These are phyloP conservation scores for Apophysomyces sp. DNA, from an alignment of 371 early-diverging fungal genomes.

Conservation along the genomic window DNA sequence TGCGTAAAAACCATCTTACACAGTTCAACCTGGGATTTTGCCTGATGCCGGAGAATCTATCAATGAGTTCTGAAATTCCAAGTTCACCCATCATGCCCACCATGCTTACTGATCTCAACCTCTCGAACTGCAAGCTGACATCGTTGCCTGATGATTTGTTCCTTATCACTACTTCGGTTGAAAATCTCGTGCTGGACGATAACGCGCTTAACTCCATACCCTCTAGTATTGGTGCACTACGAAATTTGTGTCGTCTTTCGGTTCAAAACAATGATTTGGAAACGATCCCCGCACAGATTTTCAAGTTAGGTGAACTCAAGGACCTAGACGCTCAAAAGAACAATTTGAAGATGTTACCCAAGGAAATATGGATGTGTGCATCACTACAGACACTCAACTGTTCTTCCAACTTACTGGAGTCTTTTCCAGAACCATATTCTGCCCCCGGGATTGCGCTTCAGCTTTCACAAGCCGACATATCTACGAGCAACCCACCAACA, in stretches of 20 bases:
- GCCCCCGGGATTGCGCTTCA: conserved; percentile 16
- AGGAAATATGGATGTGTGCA: conserved; percentile 85
- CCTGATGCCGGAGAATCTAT: not conserved
- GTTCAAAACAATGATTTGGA: conserved; percentile 76
- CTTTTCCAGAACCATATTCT: conserved; percentile 37
- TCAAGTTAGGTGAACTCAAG: conserved; percentile 32
- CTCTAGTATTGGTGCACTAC: conserved; percentile 55
- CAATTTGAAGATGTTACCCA: conserved; percentile 72
- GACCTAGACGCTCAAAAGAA: conserved; percentile 52
- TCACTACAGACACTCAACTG: conserved; percentile 68
- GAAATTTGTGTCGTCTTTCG: conserved; percentile 55
- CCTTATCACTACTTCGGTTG: conserved; percentile 50
- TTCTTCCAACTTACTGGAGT: conserved; percentile 73
- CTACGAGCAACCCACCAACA: not conserved
- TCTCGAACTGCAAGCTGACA: conserved; percentile 72
- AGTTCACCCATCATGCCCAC: conserved; percentile 10
- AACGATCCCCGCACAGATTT: conserved; percentile 39
- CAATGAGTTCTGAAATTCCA: conserved; percentile 3
- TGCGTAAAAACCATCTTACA: conserved; percentile 60
- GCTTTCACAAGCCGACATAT: conserved; percentile 2
- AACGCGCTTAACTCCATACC: conserved; percentile 77
- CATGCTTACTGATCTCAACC: conserved; percentile 53
- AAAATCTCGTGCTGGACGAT: conserved; percentile 63
- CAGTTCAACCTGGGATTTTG: conserved; percentile 36
- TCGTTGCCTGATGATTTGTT: conserved; percentile 68